These are phyloP conservation scores for Filosporella fistucella DNA, from an alignment of 495 filamentous ascomycete genomes.

Conservation along the genomic window DNA sequence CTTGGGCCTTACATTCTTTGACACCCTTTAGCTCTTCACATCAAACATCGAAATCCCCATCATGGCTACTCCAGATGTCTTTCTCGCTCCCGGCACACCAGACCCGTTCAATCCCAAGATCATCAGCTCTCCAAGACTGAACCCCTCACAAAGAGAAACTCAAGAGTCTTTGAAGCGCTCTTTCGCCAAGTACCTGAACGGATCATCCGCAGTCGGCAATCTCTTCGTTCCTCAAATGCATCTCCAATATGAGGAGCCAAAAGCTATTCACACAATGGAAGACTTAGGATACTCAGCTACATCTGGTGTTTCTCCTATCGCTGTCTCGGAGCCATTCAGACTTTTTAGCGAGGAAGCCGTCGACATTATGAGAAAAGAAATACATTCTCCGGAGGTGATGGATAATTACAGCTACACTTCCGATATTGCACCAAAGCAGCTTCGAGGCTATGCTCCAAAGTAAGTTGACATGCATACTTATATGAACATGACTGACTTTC, in stretches of 20 bases:
- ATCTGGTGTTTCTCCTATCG: constrained; percentile 56
- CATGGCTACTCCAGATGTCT: constrained; percentile 23
- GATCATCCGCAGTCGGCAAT: constrained; percentile 16
- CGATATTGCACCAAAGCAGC: constrained; percentile 59
- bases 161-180: constrained; percentile 25
- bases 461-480: constrained; percentile 31
- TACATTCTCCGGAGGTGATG: constrained; percentile 58
- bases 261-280: constrained; percentile 24
- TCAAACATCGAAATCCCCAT: not conserved
- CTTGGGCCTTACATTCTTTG: too few species aligned
- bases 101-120: constrained; percentile 13
- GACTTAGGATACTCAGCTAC: constrained; percentile 22
- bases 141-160: constrained; percentile 21
- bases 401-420: constrained; percentile 60
- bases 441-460: constrained; percentile 66
- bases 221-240: constrained; percentile 23
- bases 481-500: not conserved
- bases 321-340: constrained; percentile 68
- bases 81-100: constrained; percentile 9
- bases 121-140: constrained; percentile 17
- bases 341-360: constrained; percentile 67
- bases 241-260: constrained; percentile 21
- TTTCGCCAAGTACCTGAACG: constrained; percentile 22
- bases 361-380: constrained; percentile 60
- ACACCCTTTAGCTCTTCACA: too few species aligned